A percentile compares a stretch with the other conserved stretches of the same genome.
Evolutionary conservation across 2,329 filamentous ascomycete genomes (phyloP).

Genomic region (Myotisia sp.): DNA sequence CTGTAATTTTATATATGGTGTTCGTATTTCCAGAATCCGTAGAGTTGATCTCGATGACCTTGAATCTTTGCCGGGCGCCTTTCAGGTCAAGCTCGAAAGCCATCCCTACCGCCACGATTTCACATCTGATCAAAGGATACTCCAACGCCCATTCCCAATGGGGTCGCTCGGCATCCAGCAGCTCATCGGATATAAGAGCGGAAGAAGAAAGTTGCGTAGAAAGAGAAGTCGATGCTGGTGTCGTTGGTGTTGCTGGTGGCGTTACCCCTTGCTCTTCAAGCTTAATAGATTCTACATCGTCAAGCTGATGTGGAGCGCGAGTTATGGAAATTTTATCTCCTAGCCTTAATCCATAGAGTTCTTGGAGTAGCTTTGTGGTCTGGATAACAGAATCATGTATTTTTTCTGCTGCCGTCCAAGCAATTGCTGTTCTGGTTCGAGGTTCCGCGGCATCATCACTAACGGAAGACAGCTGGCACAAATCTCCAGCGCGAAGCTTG

Average conservation of each 20-base stretch:
- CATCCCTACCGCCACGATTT: slow-evolving; percentile 56
- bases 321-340: slow-evolving; percentile 53
- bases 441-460: slow-evolving; percentile 18
- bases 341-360: slow-evolving; percentile 56
- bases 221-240: background rate
- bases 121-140: slow-evolving; percentile 39
- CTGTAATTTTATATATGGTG: slow-evolving; percentile 25
- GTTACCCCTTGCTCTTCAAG: slow-evolving; percentile 40
- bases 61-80: slow-evolving; percentile 48
- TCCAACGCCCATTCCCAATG: slow-evolving; percentile 39
- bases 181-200: slow-evolving; percentile 20
- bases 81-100: slow-evolving; percentile 49
- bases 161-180: slow-evolving; percentile 23
- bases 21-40: slow-evolving; percentile 29
- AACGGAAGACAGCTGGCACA: slow-evolving; percentile 30
- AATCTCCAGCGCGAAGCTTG: slow-evolving; percentile 43
- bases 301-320: slow-evolving; percentile 36
- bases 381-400: slow-evolving; percentile 54
- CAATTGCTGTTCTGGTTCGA: slow-evolving; percentile 42
- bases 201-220: background rate
- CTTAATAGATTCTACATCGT: slow-evolving; percentile 44
- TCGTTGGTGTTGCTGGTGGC: background rate
- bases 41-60: slow-evolving; percentile 44
- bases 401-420: slow-evolving; percentile 48
- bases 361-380: slow-evolving; percentile 59